Conservation (phyloP, 2,329 filamentous ascomycete genomes). For the Chaetothyriales sp. region DNA sequence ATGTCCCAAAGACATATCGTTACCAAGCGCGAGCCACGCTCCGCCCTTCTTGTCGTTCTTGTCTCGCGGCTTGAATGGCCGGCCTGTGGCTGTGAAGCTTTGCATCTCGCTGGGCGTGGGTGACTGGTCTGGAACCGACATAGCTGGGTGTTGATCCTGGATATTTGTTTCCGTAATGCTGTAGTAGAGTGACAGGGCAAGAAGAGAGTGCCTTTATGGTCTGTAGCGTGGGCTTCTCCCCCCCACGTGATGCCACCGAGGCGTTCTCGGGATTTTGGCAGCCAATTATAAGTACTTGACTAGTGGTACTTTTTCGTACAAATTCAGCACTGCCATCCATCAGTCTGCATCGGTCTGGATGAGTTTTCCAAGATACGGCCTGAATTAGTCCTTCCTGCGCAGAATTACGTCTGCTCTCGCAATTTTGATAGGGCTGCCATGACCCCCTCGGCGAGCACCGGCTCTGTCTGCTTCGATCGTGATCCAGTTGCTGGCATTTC, state of each 20-base stretch:
- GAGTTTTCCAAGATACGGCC: too few relatives aligned
- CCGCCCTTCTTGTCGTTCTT: background rate
- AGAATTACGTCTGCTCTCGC: constrained; percentile 23
- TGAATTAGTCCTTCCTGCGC: background rate
- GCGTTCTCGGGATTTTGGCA: background rate
- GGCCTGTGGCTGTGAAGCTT: constrained; percentile 9
- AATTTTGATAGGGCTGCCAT: constrained; percentile 43
- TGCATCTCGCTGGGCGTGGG: background rate
- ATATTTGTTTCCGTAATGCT: background rate
- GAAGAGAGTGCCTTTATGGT: background rate
- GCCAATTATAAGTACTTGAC: background rate
- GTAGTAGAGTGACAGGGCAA: background rate
- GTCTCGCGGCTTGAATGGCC: background rate
- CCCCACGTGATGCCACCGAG: background rate
- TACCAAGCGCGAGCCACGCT: too few relatives aligned
- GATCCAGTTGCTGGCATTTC: constrained; percentile 6
- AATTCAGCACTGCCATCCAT: too few relatives aligned
- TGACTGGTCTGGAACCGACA: background rate
- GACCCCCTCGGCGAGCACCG: constrained; percentile 40
- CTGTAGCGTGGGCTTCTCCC: too few relatives aligned
- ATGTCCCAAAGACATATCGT: constrained; percentile 2
- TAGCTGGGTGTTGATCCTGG: background rate
- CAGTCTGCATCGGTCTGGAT: too few relatives aligned
- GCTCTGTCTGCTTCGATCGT: constrained; percentile 15
- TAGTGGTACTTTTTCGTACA: background rate